phyloP scores from a whole-genome alignment of 2,329 filamentous ascomycete genomes.

The Dendrostoma leiphaemia region DNA sequence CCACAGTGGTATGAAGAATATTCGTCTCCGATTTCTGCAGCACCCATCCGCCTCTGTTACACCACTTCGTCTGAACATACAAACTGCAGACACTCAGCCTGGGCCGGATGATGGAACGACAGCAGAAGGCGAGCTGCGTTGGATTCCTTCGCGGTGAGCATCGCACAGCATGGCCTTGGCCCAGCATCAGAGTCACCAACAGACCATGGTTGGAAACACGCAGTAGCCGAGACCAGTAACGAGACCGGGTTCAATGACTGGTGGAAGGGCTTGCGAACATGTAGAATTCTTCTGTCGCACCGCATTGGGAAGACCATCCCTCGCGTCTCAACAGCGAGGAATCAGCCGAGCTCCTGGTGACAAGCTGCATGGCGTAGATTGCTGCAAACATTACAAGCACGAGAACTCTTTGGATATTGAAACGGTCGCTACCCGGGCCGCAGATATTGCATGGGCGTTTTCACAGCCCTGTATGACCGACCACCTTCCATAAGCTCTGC shows the following conservation, averaged over 20 bases:
- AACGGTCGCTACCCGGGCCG: not conserved
- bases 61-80: slow-evolving; percentile 7
- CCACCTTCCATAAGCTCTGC: too few relatives aligned
- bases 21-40: not conserved
- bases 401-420: not conserved
- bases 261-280: slow-evolving; percentile 3
- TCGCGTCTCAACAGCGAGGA: slow-evolving; percentile 13
- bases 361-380: not conserved
- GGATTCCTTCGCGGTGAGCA: not conserved
- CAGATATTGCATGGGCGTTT: not conserved
- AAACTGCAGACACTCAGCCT: slow-evolving; percentile 12
- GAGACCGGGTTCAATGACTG: slow-evolving; percentile 11
- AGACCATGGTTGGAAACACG: not conserved
- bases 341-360: slow-evolving; percentile 8
- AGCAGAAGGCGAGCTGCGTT: slow-evolving; percentile 15
- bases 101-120: slow-evolving; percentile 3
- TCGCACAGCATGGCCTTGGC: slow-evolving; percentile 9
- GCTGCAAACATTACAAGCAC: too few relatives aligned
- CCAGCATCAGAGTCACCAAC: not conserved
- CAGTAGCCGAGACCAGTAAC: slow-evolving; percentile 8
- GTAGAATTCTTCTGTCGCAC: slow-evolving; percentile 15
- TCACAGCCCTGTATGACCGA: not conserved
- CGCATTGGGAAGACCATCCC: slow-evolving; percentile 4
- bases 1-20: not conserved
- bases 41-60: slow-evolving; percentile 1